phyloP scores from a whole-genome alignment of 495 filamentous ascomycete species.

The Entonaema liquescens region DNA sequence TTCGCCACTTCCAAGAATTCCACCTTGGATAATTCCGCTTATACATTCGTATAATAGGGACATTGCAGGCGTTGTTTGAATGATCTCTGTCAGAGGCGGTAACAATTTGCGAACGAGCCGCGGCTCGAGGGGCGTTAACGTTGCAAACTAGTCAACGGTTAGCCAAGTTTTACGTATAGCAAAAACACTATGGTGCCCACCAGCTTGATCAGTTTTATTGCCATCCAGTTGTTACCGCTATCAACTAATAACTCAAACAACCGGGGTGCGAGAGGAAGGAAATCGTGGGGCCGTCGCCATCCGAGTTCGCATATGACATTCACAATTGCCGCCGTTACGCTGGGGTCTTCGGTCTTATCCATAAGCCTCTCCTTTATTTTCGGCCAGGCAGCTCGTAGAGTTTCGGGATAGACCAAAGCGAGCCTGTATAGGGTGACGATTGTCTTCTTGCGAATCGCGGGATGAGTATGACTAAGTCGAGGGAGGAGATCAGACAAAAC shows the following conservation, averaged over 20 bases:
- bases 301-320: constrained; percentile 98
- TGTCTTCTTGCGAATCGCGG: constrained; percentile 90
- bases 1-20: constrained; percentile 82
- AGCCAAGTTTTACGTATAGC: constrained; percentile 19
- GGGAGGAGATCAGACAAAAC: constrained; percentile 86
- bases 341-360: constrained; percentile 88
- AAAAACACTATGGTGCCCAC: constrained; percentile 56
- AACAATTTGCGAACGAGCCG: constrained; percentile 91
- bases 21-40: constrained; percentile 96
- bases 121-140: constrained; percentile 90
- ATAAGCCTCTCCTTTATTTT: constrained; percentile 94
- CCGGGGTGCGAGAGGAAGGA: constrained; percentile 88
- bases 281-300: constrained; percentile 92
- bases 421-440: constrained; percentile 91
- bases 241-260: constrained; percentile 93
- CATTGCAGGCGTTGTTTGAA: constrained; percentile 94
- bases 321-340: constrained; percentile 92
- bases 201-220: constrained; percentile 97
- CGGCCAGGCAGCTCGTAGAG: constrained; percentile 90
- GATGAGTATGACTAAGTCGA: constrained; percentile 82
- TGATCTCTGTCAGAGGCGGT: constrained; percentile 91
- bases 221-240: constrained; percentile 98
- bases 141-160: constrained; percentile 77
- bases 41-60: constrained; percentile 97
- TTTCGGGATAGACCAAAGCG: constrained; percentile 93